Base-by-base conservation (phyloP, 2,329 filamentous ascomycete genomes). In the Teratosphaeria viscida region DNA sequence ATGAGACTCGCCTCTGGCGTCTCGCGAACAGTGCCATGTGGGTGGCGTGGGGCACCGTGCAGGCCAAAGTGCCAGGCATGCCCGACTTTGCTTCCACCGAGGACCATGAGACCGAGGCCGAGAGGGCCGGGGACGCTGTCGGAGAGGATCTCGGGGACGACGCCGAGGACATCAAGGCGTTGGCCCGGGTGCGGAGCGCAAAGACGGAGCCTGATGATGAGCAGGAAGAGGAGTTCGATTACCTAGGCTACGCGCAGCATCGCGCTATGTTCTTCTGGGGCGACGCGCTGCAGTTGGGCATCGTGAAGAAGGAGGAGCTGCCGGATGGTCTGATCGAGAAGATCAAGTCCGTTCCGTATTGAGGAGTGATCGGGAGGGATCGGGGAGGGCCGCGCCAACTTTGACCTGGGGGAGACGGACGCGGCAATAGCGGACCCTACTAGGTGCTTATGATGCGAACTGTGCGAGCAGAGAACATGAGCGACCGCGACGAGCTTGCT, bases 41-140 rank as follows among this genome's bases (percentile, higher is more conserved):
- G 94, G 84, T 95, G 27, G 89, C 91, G 1, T 99, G 94, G 94
- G 94, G 94, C 27, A 90, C 97, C 62, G 88, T 99, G 57, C 94
- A 99, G 75, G 92, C 94, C 55, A 92, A 94, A 71, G 81, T 95
- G 1, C 85, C 89, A 0, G 89, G 86, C 0, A 79, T 92, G 71
- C 83, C 87, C 19, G 75, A 76, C 16, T 77, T 78, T 39, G 32
- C 34, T 27, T 29, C 57, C 6, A 63, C 63, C 10, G 54, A 56
- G 5, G 60, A 63, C 14, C 57, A 64, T 8, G 68, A 68, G 11
- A 68, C 62, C 61, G 65, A 63, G 32, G 67, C 68, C n/a, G 64
- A 67, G 49, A 70, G 71, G 60, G 66, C 66, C 63, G 63, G 67
- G 12, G 60, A 59, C 10, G 52, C 56, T 0, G 59, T 59, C 34